These are phyloP conservation scores for Saccharomycopsis phalli DNA, from an alignment of 1,139 yeast species.

Conservation along the genomic window DNA sequence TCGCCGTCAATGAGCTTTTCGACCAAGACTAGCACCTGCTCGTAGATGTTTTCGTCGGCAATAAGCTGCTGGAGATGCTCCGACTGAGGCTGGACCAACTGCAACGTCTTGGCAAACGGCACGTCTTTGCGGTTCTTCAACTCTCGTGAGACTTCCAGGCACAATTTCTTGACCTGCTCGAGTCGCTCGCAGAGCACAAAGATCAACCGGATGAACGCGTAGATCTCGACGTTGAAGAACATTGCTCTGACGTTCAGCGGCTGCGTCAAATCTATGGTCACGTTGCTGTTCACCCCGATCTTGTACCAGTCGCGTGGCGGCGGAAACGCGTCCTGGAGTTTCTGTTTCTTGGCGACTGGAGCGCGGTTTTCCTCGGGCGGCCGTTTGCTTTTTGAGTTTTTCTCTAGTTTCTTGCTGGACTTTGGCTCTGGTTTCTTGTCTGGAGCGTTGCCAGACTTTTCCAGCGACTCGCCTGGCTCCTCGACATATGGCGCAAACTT, in stretches of 20 bases:
- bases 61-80: constrained; percentile 50
- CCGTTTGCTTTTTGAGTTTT: not conserved
- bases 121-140: constrained; percentile 58
- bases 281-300: not conserved
- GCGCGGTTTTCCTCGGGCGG: not conserved
- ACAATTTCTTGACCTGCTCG: constrained; percentile 62
- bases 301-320: not conserved
- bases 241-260: constrained; percentile 25
- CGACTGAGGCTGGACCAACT: constrained; percentile 51
- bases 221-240: constrained; percentile 82
- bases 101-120: constrained; percentile 81
- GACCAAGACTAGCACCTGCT: constrained; percentile 64
- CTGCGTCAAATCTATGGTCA: not conserved
- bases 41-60: constrained; percentile 53
- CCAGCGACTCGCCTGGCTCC: not conserved
- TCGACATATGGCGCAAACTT: no score
- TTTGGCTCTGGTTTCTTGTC: no score
- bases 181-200: constrained; percentile 76
- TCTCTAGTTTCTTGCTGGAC: no score
- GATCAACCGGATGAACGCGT: constrained; percentile 81
- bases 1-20: constrained; percentile 81
- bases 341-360: not conserved
- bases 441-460: not conserved
- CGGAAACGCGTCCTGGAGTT: not conserved
- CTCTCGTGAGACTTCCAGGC: constrained; percentile 60